Evolutionary conservation across 2,329 filamentous ascomycete genomes (phyloP).

Genomic region (Plenodomus tracheiphilus): DNA sequence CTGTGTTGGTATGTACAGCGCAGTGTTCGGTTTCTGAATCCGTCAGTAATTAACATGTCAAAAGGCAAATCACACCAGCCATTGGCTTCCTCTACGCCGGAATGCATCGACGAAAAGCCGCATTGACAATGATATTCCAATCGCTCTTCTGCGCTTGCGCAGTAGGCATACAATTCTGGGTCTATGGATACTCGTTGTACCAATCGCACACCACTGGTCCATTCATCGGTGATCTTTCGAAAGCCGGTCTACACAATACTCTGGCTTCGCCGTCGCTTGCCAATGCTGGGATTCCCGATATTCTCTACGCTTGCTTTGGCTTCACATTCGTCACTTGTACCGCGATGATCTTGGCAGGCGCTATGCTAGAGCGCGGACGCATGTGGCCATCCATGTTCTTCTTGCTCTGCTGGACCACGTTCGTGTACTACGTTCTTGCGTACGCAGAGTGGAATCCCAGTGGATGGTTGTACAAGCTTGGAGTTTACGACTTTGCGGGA

Average conservation of each 20-base stretch:
- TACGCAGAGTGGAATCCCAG: slow-evolving; percentile 79
- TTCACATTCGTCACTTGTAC: slow-evolving; percentile 40
- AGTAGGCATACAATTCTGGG: slow-evolving; percentile 53
- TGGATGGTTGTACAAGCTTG: slow-evolving; percentile 71
- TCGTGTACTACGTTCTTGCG: slow-evolving; percentile 56
- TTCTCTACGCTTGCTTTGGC: slow-evolving; percentile 40
- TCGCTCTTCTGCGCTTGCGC: slow-evolving; percentile 53
- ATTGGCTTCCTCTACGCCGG: slow-evolving; percentile 42
- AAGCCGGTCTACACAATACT: slow-evolving; percentile 35
- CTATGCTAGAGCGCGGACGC: slow-evolving; percentile 39
- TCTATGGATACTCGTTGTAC: slow-evolving; percentile 53
- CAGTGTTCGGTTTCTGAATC: too few relatives aligned
- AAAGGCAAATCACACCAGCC: slow-evolving; percentile 41
- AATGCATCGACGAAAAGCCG: slow-evolving; percentile 38
- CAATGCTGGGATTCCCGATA: slow-evolving; percentile 38
- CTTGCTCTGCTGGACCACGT: slow-evolving; percentile 41
- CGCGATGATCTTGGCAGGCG: slow-evolving; percentile 40
- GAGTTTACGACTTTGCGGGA: slow-evolving; percentile 74
- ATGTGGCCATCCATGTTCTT: slow-evolving; percentile 38
- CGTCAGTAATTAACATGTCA: too few relatives aligned
- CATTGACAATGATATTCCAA: slow-evolving; percentile 53
- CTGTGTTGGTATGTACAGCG: slow-evolving; percentile 35
- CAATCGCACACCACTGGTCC: slow-evolving; percentile 35
- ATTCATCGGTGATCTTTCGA: slow-evolving; percentile 37
- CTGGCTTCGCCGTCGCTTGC: slow-evolving; percentile 36